phyloP scores from a whole-genome alignment of 352 stramenopile genomes.

The Pythium monospermum region DNA sequence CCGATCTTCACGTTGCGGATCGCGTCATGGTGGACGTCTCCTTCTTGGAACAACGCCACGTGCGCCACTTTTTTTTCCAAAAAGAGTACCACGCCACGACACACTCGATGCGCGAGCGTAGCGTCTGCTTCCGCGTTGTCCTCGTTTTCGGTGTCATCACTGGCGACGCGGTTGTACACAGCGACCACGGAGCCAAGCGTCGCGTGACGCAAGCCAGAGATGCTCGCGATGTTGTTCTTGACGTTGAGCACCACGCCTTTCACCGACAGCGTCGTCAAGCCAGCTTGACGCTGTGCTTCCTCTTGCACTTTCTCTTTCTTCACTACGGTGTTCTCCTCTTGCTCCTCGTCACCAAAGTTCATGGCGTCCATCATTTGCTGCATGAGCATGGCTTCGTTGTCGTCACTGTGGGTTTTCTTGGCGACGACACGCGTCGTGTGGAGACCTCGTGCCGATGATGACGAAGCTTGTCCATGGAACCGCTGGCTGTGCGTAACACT shows the following conservation, averaged over 20 bases:
- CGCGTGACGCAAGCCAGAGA: conserved; percentile 68
- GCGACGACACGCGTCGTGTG: conserved; percentile 12
- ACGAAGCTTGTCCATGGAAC: no score
- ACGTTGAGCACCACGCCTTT: conserved; percentile 57
- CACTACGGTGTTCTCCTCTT: no score
- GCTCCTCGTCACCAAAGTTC: conserved; percentile 31
- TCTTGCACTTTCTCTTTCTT: conserved; percentile 7
- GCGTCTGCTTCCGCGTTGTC: conserved; percentile 2
- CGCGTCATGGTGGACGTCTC: conserved; percentile 18
- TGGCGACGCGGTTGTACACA: conserved; percentile 24
- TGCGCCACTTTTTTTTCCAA: conserved; percentile 29
- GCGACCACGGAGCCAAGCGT: conserved; percentile 66
- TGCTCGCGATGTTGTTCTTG: conserved; percentile 63
- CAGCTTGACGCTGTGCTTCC: conserved; percentile 6
- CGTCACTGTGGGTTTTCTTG: conserved; percentile 27
- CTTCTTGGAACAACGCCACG: conserved; percentile 47
- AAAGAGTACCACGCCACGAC: conserved; percentile 23
- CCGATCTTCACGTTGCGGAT: conserved; percentile 32
- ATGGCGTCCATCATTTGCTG: conserved; percentile 75
- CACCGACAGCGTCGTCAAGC: conserved; percentile 32
- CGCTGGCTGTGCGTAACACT: no score
- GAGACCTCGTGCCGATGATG: no score
- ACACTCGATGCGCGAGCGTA: conserved; percentile 2
- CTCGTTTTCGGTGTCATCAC: conserved; percentile 7
- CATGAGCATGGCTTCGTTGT: conserved; percentile 47